phyloP scores from a whole-genome alignment of 169 alveolate species.

The Plasmodium inui region DNA sequence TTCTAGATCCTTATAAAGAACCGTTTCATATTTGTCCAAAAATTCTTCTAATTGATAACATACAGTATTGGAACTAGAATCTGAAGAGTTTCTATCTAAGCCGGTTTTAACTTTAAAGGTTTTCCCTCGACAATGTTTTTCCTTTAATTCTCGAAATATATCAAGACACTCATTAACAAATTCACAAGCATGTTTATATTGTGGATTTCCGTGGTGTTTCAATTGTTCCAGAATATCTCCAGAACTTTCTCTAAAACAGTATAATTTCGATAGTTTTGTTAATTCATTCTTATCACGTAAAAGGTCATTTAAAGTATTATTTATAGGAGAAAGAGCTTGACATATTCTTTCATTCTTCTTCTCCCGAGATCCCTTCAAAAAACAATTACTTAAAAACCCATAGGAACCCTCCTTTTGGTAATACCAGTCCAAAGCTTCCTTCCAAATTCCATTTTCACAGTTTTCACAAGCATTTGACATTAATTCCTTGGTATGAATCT shows the following conservation, averaged over 20 bases:
- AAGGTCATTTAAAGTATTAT: too few relatives aligned
- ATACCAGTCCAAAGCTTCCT: background rate
- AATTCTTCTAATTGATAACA: background rate
- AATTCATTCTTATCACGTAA: background rate
- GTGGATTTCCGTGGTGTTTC: background rate
- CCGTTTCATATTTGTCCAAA: background rate
- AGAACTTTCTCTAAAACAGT: background rate
- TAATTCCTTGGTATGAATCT: background rate
- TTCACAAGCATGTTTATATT: background rate
- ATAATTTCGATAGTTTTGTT: background rate
- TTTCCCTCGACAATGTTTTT: background rate
- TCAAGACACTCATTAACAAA: background rate
- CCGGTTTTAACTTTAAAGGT: too few relatives aligned
- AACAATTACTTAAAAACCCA: background rate
- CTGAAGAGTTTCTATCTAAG: too few relatives aligned
- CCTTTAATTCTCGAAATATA: background rate
- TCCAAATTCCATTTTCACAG: background rate
- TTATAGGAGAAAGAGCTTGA: too few relatives aligned
- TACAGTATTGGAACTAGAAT: background rate
- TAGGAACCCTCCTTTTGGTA: background rate
- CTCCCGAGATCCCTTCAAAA: too few relatives aligned
- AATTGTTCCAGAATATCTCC: background rate
- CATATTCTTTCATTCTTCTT: too few relatives aligned
- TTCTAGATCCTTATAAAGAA: background rate
- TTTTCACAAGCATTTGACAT: too few relatives aligned